Evolutionary conservation across 441 rosid genomes (phyloP), one percentile per base, ranked within the genome.

Genomic region (Gossypium schwendimanii): DNA sequence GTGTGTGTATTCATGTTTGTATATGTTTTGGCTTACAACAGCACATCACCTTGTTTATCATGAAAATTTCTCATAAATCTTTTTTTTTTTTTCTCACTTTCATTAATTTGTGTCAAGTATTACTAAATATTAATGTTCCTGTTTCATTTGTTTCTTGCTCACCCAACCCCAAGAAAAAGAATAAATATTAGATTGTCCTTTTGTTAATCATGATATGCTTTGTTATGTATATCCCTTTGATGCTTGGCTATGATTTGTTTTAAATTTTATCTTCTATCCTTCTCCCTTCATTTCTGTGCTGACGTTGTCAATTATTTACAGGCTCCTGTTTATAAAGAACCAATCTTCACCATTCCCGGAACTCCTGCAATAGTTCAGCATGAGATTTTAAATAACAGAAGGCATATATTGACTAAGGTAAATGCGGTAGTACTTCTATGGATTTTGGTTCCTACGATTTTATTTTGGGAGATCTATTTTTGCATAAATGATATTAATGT

Each of bases 401-500:
- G 98, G 85, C 99, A 96, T 81, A 92, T 96, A 63, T 86, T 95
- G 83, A 93, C 98, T 0, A 95, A 93, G 99, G 99, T 93, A 77
- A 79, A 69, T 70, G 41, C 58, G 1, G 3, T 59, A 44, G 60
- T 58, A 64, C 64, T 50, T 45, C 11, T 3, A 39, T 6, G 31
- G 24, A 6, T 23, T 52, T 52, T 18, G 23, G 26, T 15, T 10
- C 53, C 33, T 14, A 6, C 6, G 28, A 41, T 73, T 17, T 57
- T 68, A 49, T 63, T 72, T 72, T 73, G 58, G 57, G 52, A 6
- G 24, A 45, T 68, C 45, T 36, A 52, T 14, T 33, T 73, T 75
- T 54, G n/a, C 66, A 24, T 64, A 75, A 75, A 68, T 65, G 68
- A 71, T 80, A 23, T 70, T 57, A 18, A 57, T 52, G 60, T 66